Conservation (phyloP, 371 early-diverging fungal species). For the Rhizopus delemar region DNA sequence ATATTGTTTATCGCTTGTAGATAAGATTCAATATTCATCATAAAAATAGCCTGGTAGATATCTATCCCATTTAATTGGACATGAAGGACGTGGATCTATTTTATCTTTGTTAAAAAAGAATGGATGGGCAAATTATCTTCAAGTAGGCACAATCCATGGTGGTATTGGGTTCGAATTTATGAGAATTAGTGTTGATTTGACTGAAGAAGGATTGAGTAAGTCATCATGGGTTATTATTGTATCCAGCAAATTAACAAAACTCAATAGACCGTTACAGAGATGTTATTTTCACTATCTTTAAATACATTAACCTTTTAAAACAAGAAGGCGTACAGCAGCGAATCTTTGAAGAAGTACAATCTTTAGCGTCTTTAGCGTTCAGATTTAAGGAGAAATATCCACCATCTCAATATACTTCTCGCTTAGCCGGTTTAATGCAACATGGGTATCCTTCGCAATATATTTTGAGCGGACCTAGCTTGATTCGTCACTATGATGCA, state of each 20-base stretch:
- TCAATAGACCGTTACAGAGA: conserved; percentile 66
- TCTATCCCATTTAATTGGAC: conserved; percentile 79
- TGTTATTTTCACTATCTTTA: conserved; percentile 78
- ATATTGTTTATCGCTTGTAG: no score
- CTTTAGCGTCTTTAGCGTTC: conserved; percentile 72
- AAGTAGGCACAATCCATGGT: conserved; percentile 66
- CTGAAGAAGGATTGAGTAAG: conserved; percentile 78
- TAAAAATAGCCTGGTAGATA: conserved; percentile 65
- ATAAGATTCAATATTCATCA: neutral
- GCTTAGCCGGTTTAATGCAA: conserved; percentile 65
- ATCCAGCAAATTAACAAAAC: neutral
- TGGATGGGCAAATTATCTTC: conserved; percentile 84
- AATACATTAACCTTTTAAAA: conserved; percentile 82
- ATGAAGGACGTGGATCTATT: conserved; percentile 85
- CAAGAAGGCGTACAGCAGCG: conserved; percentile 70
- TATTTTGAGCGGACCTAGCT: conserved; percentile 70
- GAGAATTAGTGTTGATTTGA: conserved; percentile 78
- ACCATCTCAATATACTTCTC: conserved; percentile 61
- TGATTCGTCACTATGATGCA: conserved; percentile 65
- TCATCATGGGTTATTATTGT: neutral
- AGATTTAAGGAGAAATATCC: conserved; percentile 82
- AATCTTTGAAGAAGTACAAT: conserved; percentile 76
- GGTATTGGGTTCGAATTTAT: conserved; percentile 81
- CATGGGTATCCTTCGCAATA: conserved; percentile 67
- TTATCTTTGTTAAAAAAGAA: conserved; percentile 81